Conservation (phyloP, 441 rosid species). For the Gossypium davidsonii region DNA sequence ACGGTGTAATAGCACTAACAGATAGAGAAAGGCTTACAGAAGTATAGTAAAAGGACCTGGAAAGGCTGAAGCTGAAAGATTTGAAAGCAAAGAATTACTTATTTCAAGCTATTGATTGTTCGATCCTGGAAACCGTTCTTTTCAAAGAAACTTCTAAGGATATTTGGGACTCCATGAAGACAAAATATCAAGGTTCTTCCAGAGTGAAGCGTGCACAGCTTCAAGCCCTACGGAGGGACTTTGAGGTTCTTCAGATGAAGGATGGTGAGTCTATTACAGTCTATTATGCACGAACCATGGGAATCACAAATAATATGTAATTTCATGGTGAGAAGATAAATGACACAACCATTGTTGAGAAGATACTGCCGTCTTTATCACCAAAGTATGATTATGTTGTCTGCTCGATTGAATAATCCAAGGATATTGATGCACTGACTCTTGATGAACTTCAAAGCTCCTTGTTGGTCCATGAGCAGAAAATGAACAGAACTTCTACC, state of each 20-base stretch:
- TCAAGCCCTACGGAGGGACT: neutral
- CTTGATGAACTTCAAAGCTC: too few species aligned
- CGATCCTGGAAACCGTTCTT: neutral
- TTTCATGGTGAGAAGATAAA: neutral
- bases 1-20: neutral
- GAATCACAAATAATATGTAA: too few species aligned
- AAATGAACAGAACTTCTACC: too few species aligned
- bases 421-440: neutral
- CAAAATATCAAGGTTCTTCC: neutral
- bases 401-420: too few species aligned
- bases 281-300: neutral
- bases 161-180: neutral
- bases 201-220: neutral
- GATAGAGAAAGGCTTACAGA: neutral
- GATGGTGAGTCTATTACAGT: neutral
- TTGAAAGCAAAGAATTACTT: neutral
- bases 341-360: neutral
- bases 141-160: neutral
- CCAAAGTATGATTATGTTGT: too few species aligned
- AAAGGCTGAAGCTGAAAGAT: neutral
- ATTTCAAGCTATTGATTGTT: neutral
- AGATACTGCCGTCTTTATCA: neutral
- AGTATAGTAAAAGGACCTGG: neutral
- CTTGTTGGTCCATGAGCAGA: too few species aligned
- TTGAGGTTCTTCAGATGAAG: neutral